These are phyloP conservation scores for Malus hybrid DNA, from an alignment of 331 rosid species.

Conservation along the genomic window DNA sequence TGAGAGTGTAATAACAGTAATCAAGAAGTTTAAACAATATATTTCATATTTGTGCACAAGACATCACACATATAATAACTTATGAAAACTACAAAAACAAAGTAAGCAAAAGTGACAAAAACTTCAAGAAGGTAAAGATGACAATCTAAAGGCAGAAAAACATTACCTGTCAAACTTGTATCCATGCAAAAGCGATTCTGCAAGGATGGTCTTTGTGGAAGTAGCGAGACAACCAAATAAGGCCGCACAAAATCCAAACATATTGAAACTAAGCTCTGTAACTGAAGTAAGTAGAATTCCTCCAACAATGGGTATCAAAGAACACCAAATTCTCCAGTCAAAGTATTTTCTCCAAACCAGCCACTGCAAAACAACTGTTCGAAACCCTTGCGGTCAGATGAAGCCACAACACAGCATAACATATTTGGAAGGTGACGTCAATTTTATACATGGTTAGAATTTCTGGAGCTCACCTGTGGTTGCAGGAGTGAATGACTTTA, in stretches of 20 bases:
- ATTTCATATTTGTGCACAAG: not conserved
- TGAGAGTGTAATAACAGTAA: not conserved
- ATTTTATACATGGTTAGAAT: not conserved
- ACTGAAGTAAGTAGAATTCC: conserved; percentile 96
- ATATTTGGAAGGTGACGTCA: not conserved
- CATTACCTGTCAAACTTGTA: conserved; percentile 95
- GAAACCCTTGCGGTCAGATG: conserved; percentile 27
- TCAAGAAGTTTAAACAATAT: not conserved
- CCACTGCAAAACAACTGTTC: conserved; percentile 88
- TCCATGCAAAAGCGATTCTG: conserved; percentile 90
- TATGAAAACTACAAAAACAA: not conserved
- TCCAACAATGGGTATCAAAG: conserved; percentile 97
- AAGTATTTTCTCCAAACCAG: conserved; percentile 90
- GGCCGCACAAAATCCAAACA: conserved; percentile 97
- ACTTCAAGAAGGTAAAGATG: not conserved
- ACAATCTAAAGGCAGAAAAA: conserved; percentile 2
- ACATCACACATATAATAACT: not conserved
- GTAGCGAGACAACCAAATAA: conserved; percentile 97
- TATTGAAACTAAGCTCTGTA: conserved; percentile 93
- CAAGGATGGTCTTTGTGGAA: conserved; percentile 97
- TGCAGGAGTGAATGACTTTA: conserved; percentile 98
- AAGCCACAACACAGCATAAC: conserved; percentile 3
- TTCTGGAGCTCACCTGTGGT: conserved; percentile 69
- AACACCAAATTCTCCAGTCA: conserved; percentile 92
- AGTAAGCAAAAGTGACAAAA: not conserved